phyloP scores from a whole-genome alignment of 352 stramenopile genomes.

The Phytophthora aleatoria region DNA sequence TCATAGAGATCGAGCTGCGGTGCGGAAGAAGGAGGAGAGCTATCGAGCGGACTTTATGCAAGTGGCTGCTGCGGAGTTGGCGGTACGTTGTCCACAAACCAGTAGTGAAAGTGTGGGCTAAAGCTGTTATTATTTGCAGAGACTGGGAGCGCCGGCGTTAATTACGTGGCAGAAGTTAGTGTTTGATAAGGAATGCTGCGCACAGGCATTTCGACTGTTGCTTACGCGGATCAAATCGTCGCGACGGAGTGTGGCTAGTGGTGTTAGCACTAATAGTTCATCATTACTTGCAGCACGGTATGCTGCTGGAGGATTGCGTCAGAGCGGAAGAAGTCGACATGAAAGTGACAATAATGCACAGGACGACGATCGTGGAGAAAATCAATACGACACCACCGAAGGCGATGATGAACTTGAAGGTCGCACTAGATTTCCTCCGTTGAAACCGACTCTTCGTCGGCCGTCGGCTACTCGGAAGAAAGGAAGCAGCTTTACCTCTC shows the following conservation, averaged over 20 bases:
- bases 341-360: constrained; percentile 17
- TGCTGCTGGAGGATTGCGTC: constrained; percentile 4
- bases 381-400: not conserved
- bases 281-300: constrained; percentile 27
- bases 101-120: not conserved
- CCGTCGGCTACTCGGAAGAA: constrained; percentile 1
- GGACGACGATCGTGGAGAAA: constrained; percentile 18
- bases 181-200: constrained; percentile 70
- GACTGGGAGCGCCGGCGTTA: constrained; percentile 55
- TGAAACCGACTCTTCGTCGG: constrained; percentile 9
- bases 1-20: constrained; percentile 39
- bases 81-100: constrained; percentile 25
- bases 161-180: constrained; percentile 72
- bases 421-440: constrained; percentile 16
- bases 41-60: constrained; percentile 70
- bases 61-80: constrained; percentile 48
- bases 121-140: constrained; percentile 21
- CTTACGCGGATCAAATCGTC: constrained; percentile 69
- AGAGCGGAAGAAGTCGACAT: not conserved
- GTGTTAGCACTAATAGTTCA: constrained; percentile 27
- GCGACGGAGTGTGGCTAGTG: constrained; percentile 23
- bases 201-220: constrained; percentile 58
- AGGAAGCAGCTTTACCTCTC: not conserved
- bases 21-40: constrained; percentile 61
- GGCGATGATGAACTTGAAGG: not conserved